Conservation (phyloP, 371 early-diverging fungal species). For the Amoeboaphelidium protococcarum region DNA sequence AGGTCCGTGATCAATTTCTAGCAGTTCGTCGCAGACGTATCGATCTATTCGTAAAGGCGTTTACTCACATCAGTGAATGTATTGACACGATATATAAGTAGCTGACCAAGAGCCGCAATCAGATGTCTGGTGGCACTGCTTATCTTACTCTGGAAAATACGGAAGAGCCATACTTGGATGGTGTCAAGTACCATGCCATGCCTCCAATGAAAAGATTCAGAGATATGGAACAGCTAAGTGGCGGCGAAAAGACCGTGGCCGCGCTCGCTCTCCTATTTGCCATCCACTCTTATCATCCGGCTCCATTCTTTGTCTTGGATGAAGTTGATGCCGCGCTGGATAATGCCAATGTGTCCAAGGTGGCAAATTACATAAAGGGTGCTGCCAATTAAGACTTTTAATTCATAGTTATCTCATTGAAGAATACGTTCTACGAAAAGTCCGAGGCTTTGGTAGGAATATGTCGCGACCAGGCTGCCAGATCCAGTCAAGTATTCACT, state of each 20-base stretch:
- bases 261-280: conserved; percentile 92
- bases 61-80: conserved; percentile 52
- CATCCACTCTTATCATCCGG: conserved; percentile 73
- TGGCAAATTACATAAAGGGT: conserved; percentile 62
- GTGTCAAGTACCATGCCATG: conserved; percentile 95
- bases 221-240: conserved; percentile 95
- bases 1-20: conserved; percentile 6
- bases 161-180: conserved; percentile 82
- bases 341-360: conserved; percentile 76
- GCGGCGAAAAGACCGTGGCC: conserved; percentile 98
- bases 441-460: conserved; percentile 90
- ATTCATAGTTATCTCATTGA: conserved; percentile 96
- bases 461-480: conserved; percentile 64
- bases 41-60: conserved; percentile 59
- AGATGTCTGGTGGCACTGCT: conserved; percentile 82
- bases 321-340: conserved; percentile 99
- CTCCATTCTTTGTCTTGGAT: conserved; percentile 98
- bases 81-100: conserved; percentile 90
- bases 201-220: conserved; percentile 97
- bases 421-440: conserved; percentile 74
- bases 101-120: conserved; percentile 40
- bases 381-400: conserved; percentile 31
- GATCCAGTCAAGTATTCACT: conserved; percentile 58
- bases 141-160: conserved; percentile 76
- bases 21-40: conserved; percentile 14